Conservation (phyloP, 2,329 filamentous ascomycete genomes). For the Thelonectria olida region DNA sequence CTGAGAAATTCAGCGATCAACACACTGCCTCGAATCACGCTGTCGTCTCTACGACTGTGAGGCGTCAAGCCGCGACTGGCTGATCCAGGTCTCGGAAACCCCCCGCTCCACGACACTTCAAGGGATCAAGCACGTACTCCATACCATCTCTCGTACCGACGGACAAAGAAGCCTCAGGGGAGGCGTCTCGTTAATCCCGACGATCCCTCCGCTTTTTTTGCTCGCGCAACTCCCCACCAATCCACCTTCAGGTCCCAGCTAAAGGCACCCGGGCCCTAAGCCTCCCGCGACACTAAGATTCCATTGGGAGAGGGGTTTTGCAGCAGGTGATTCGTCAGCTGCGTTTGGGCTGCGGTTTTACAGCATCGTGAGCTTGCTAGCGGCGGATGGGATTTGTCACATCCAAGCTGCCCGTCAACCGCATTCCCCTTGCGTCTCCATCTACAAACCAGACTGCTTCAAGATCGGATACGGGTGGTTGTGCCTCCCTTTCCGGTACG, state of each 20-base stretch:
- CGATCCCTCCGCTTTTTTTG: slow-evolving; percentile 35
- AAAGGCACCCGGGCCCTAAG: slow-evolving; percentile 33
- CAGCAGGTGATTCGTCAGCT: slow-evolving; percentile 23
- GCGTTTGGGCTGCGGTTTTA: slow-evolving; percentile 13
- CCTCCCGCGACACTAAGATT: slow-evolving; percentile 39
- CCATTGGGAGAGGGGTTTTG: slow-evolving; percentile 27
- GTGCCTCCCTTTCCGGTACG: neutral
- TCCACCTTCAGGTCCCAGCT: slow-evolving; percentile 22
- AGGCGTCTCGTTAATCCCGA: slow-evolving; percentile 27
- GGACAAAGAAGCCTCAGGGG: neutral
- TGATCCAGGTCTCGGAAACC: slow-evolving; percentile 1
- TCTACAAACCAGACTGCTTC: neutral
- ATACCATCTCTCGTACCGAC: too few relatives aligned
- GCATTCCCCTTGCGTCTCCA: slow-evolving; percentile 17
- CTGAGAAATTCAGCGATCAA: slow-evolving; percentile 1
- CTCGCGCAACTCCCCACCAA: slow-evolving; percentile 17
- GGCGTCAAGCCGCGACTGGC: neutral
- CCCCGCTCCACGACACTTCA: neutral
- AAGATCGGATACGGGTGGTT: neutral
- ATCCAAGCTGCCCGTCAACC: slow-evolving; percentile 28
- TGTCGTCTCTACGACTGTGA: slow-evolving; percentile 6
- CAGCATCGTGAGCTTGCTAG: slow-evolving; percentile 13
- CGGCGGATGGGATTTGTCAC: slow-evolving; percentile 32
- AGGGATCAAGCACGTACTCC: too few relatives aligned
- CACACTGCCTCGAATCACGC: slow-evolving; percentile 1